Percentiles rank a stretch among this genome's conserved stretches.
These are phyloP conservation scores for Euphrasia confusa DNA, from an alignment of 257 asterid species.

Conservation along the genomic window DNA sequence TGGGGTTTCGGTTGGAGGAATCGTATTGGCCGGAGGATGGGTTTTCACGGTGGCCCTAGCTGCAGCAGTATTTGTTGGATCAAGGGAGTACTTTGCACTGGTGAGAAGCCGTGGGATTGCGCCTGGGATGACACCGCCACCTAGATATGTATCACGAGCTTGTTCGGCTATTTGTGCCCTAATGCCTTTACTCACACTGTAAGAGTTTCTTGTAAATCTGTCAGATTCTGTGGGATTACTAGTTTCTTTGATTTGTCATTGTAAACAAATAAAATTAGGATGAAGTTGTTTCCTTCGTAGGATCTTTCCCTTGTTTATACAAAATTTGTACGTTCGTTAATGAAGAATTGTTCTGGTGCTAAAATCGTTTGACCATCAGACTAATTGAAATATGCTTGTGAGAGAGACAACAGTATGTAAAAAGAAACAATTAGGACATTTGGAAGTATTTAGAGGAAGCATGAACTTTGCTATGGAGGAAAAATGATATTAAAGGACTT, in stretches of 20 bases:
- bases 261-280: neutral
- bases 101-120: conserved; percentile 94
- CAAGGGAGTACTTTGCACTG: conserved; percentile 93
- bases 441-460: neutral
- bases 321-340: neutral
- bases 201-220: conserved; percentile 39
- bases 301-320: conserved; percentile 5
- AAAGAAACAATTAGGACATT: neutral
- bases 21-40: conserved; percentile 96
- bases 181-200: conserved; percentile 91
- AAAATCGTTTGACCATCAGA: conserved; percentile 8
- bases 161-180: conserved; percentile 74
- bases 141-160: conserved; percentile 82
- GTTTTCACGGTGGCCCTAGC: conserved; percentile 68
- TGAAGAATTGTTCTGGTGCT: conserved; percentile 5
- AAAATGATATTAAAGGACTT: neutral
- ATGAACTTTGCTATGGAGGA: neutral
- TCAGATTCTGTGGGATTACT: conserved; percentile 11
- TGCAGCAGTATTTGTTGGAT: conserved; percentile 72
- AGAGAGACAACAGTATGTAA: neutral
- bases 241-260: conserved; percentile 1
- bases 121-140: conserved; percentile 97
- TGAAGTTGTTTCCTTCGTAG: neutral
- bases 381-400: neutral
- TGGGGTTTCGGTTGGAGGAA: conserved; percentile 78